These are phyloP conservation scores for Sarcodon aspratus DNA, from an alignment of 768 basidiomycete genomes.

Conservation along the genomic window DNA sequence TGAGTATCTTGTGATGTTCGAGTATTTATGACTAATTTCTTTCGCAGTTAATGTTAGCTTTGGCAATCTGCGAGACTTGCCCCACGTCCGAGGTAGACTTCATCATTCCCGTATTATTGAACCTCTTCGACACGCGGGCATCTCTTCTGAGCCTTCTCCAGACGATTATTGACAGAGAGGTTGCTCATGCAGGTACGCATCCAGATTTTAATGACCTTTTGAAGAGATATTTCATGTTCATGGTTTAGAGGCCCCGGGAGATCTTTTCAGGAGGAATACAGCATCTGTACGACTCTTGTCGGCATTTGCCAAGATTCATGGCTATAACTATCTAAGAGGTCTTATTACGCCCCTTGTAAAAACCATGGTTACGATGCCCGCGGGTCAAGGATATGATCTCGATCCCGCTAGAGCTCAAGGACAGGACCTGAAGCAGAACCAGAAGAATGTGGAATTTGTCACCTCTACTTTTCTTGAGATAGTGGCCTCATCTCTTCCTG, in stretches of 20 bases:
- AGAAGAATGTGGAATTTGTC: conserved; percentile 58
- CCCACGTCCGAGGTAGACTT: conserved; percentile 71
- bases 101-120: conserved; percentile 77
- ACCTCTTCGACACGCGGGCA: conserved; percentile 72
- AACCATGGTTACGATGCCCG: conserved; percentile 59
- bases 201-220: conserved; percentile 4
- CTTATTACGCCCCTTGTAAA: conserved; percentile 70
- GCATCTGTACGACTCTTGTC: conserved; percentile 82
- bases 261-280: conserved; percentile 82
- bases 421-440: conserved; percentile 57
- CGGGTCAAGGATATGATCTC: conserved; percentile 67
- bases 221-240: not conserved
- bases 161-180: conserved; percentile 77
- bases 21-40: not conserved
- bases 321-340: conserved; percentile 81
- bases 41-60: conserved; percentile 57
- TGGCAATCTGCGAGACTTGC: conserved; percentile 84
- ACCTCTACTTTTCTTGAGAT: conserved; percentile 68
- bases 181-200: conserved; percentile 54
- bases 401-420: conserved; percentile 52
- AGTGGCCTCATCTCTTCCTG: conserved; percentile 56
- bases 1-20: conserved; percentile 21
- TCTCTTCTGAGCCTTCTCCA: conserved; percentile 68
- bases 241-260: conserved; percentile 6
- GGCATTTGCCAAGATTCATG: conserved; percentile 80